Conservation (phyloP, 1,284 basidiomycete species). For the Pholiota adiposa region DNA sequence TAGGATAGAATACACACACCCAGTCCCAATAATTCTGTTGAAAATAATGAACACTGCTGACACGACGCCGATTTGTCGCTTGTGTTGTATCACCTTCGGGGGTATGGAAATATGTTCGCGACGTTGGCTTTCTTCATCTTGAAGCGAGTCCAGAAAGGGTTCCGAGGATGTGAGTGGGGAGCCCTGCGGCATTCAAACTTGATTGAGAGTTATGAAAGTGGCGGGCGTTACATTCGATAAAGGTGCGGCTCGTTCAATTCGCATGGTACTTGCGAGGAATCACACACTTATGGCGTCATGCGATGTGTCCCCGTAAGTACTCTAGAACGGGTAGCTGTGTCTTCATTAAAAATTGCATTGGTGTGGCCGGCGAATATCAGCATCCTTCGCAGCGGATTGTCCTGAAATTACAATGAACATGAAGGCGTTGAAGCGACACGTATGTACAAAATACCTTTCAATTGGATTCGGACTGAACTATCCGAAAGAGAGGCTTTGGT, state of each 20-base stretch:
- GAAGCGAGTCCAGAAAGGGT: no score
- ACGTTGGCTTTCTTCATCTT: not conserved
- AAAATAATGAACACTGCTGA: conserved; percentile 45
- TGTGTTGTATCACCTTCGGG: not conserved
- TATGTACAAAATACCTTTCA: no score
- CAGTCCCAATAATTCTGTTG: conserved; percentile 46
- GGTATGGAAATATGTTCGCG: not conserved
- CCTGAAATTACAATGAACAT: no score
- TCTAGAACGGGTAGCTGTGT: not conserved
- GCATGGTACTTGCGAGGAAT: conserved; percentile 12
- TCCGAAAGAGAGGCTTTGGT: no score
- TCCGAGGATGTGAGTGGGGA: not conserved
- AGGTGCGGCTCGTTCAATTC: not conserved
- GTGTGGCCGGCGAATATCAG: no score
- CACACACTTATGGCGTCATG: conserved; percentile 15
- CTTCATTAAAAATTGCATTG: no score
- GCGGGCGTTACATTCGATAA: not conserved
- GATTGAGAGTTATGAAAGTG: not conserved
- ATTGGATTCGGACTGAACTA: no score
- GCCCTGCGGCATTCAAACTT: not conserved
- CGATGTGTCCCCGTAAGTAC: not conserved
- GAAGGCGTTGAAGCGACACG: no score
- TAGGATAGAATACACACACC: conserved; percentile 28
- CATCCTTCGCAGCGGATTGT: no score
- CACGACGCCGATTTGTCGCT: conserved; percentile 35